phyloP scores from a whole-genome alignment of 768 basidiomycete species.

The Tylopilus cervinicoccineus region DNA sequence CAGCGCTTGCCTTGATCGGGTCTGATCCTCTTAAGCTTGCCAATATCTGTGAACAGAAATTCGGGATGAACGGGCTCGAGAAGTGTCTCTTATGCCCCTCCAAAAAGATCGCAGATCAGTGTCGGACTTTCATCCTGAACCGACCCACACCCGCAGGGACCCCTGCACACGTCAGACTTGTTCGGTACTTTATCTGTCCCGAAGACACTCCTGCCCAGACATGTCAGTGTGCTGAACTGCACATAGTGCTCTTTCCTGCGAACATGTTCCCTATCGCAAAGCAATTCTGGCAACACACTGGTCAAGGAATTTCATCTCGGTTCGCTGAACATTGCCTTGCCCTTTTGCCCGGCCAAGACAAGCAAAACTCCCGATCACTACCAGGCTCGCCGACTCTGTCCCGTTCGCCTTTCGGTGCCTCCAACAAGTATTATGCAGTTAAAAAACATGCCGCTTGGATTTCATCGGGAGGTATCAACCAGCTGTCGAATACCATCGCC shows the following conservation, averaged over 20 bases:
- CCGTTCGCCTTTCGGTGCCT: conserved; percentile 39
- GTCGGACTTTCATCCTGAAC: conserved; percentile 65
- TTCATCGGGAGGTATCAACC: conserved; percentile 2
- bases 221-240: conserved; percentile 53
- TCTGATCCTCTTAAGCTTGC: conserved; percentile 56
- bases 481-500: conserved; percentile 5
- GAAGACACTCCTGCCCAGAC: conserved; percentile 38
- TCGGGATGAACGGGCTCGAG: conserved; percentile 67
- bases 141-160: conserved; percentile 42
- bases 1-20: not conserved
- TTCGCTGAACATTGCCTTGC: conserved; percentile 79
- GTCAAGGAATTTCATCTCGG: conserved; percentile 85
- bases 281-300: conserved; percentile 96
- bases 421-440: conserved; percentile 57
- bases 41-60: conserved; percentile 69
- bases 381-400: conserved; percentile 14
- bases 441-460: conserved; percentile 13
- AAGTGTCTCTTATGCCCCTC: conserved; percentile 78
- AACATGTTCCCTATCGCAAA: conserved; percentile 65
- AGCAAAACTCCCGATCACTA: conserved; percentile 23
- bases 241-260: conserved; percentile 76
- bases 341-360: conserved; percentile 50
- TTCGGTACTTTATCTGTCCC: conserved; percentile 70
- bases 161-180: conserved; percentile 49
- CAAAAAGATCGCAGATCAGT: conserved; percentile 65